Evolutionary conservation across 208 protist species (phyloP).

Genomic region (Leptomonas seymouri): DNA sequence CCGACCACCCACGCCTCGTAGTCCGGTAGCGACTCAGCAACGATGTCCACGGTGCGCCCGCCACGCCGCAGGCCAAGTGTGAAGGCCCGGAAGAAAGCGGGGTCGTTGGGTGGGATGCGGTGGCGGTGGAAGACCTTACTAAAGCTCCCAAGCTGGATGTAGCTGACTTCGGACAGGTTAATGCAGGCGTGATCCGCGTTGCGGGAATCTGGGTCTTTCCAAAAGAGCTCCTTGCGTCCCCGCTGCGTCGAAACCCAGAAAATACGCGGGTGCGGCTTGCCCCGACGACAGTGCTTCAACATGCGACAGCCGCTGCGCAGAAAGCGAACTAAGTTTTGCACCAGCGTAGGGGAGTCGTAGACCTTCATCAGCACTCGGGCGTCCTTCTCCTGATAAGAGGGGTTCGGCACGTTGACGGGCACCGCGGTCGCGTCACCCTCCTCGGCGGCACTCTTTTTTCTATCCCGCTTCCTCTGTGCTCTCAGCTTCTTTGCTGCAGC

Average conservation of each 20-base stretch:
- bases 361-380: conserved; percentile 78
- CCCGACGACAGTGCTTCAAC: conserved; percentile 91
- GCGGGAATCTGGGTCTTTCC: conserved; percentile 66
- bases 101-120: conserved; percentile 53
- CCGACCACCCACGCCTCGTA: conserved; percentile 94
- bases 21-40: conserved; percentile 86
- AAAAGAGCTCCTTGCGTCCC: conserved; percentile 65
- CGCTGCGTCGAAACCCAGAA: conserved; percentile 84
- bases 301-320: conserved; percentile 81
- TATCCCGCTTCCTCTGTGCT: not conserved
- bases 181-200: conserved; percentile 61
- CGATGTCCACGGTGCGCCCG: conserved; percentile 90
- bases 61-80: conserved; percentile 81
- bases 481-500: conserved; percentile 13
- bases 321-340: conserved; percentile 85
- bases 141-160: conserved; percentile 90
- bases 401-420: conserved; percentile 22
- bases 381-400: conserved; percentile 45
- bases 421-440: not conserved
- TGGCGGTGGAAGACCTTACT: conserved; percentile 92
- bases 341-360: conserved; percentile 87
- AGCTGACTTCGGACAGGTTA: conserved; percentile 74
- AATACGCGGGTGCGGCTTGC: conserved; percentile 87
- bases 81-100: conserved; percentile 88
- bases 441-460: not conserved